Evolutionary conservation across 352 stramenopile genomes (phyloP).

Genomic region (Globisporangium irregulare): DNA sequence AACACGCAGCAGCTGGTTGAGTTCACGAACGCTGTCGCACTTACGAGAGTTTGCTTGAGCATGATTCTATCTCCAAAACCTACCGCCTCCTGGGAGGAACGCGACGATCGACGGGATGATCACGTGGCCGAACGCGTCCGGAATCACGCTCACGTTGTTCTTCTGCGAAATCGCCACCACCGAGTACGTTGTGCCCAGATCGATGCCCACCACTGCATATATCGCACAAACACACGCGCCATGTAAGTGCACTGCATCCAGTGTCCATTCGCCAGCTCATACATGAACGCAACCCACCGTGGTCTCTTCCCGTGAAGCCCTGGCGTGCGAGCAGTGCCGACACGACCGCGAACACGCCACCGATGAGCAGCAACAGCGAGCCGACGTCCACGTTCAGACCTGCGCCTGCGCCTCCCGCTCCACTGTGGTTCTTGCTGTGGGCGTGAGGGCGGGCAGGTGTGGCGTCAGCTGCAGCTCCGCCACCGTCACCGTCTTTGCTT

Average conservation of each 20-base stretch:
- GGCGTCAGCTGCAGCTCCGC: neutral
- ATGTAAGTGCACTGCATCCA: too few relatives aligned
- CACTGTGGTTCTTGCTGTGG: neutral
- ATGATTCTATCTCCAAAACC: too few relatives aligned
- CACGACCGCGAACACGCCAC: constrained; percentile 33
- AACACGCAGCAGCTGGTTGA: neutral
- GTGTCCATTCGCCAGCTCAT: too few relatives aligned
- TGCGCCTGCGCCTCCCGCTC: neutral
- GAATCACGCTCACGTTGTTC: constrained; percentile 61
- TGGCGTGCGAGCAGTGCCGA: constrained; percentile 49
- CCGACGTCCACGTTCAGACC: constrained; percentile 21
- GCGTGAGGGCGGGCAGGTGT: neutral
- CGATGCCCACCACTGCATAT: constrained; percentile 61
- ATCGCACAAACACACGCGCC: neutral
- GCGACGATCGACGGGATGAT: constrained; percentile 66
- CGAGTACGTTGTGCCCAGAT: constrained; percentile 78
- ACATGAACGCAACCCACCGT: constrained; percentile 27
- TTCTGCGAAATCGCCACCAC: constrained; percentile 67
- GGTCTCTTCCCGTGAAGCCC: constrained; percentile 58
- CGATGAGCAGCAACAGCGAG: constrained; percentile 44
- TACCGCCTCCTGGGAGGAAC: constrained; percentile 50
- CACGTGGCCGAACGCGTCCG: constrained; percentile 42
- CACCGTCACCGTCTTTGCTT: neutral
- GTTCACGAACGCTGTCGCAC: too few relatives aligned
- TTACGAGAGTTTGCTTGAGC: too few relatives aligned